Evolutionary conservation across 768 basidiomycete species (phyloP).

Genomic region (Tephrocybe sp.): DNA sequence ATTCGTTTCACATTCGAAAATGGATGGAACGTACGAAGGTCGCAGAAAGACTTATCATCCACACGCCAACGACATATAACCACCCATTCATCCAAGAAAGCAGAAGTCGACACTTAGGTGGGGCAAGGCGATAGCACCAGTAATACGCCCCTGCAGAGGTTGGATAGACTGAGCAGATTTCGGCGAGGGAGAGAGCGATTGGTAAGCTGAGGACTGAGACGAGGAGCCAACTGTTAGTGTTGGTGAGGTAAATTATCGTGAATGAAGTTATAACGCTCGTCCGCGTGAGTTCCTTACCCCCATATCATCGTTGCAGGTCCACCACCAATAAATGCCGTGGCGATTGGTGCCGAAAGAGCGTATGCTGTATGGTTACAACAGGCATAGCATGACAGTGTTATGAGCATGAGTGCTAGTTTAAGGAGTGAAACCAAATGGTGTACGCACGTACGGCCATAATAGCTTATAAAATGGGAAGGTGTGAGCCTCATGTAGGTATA

Average conservation of each 20-base stretch:
- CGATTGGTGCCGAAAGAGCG: constrained; percentile 52
- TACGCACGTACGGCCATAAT: constrained; percentile 62
- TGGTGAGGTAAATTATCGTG: not conserved
- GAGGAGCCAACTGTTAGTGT: constrained; percentile 41
- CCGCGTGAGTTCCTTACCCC: constrained; percentile 34
- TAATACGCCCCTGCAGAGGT: constrained; percentile 64
- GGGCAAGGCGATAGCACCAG: constrained; percentile 62
- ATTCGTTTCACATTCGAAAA: no score
- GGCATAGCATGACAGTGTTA: not conserved
- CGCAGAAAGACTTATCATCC: constrained; percentile 63
- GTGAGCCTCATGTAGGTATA: constrained; percentile 2
- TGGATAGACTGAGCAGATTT: constrained; percentile 59
- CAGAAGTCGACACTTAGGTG: constrained; percentile 47
- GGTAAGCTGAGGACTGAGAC: constrained; percentile 46
- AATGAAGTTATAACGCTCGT: not conserved
- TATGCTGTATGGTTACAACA: constrained; percentile 34
- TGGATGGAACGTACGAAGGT: constrained; percentile 42
- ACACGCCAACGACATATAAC: constrained; percentile 66
- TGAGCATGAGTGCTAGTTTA: not conserved
- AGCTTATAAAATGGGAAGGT: constrained; percentile 28
- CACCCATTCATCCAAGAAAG: constrained; percentile 68
- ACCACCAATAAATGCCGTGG: constrained; percentile 51
- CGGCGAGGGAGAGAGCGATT: constrained; percentile 52
- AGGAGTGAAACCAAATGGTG: not conserved
- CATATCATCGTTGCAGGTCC: constrained; percentile 56